Evolutionary conservation across 495 filamentous ascomycete species (phyloP).

Genomic region (Lepidopterella palustris): DNA sequence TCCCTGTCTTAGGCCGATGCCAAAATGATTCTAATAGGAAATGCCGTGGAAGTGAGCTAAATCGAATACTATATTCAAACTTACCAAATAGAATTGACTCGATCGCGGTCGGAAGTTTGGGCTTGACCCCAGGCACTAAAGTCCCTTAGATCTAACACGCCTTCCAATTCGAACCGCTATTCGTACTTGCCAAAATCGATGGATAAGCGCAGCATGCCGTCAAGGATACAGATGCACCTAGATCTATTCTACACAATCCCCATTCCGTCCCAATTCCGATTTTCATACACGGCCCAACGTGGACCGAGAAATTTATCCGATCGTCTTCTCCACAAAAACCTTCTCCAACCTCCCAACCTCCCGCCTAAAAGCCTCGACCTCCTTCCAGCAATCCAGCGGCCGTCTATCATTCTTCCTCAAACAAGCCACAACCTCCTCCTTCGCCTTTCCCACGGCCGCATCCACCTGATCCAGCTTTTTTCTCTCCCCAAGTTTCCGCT

Average conservation of each 20-base stretch:
- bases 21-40: too few relatives aligned
- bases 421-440: conserved; percentile 70
- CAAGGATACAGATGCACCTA: background rate
- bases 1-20: too few relatives aligned
- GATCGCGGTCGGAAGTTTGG: too few relatives aligned
- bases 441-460: conserved; percentile 64
- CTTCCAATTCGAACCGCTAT: background rate
- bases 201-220: background rate
- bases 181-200: background rate
- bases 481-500: conserved; percentile 64
- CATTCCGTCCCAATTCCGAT: background rate
- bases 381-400: conserved; percentile 91
- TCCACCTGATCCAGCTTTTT: conserved; percentile 62
- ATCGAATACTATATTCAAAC: too few relatives aligned
- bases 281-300: background rate
- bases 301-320: conserved; percentile 33
- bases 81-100: too few relatives aligned
- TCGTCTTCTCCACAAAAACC: conserved; percentile 77
- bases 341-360: conserved; percentile 81
- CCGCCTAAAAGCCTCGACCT: conserved; percentile 83
- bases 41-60: too few relatives aligned
- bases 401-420: conserved; percentile 78
- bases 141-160: too few relatives aligned
- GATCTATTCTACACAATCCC: conserved; percentile 1
- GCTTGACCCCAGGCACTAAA: too few relatives aligned